These are phyloP conservation scores for Trichoderma sp. DNA, from an alignment of 2,329 filamentous ascomycete species.

Conservation along the genomic window DNA sequence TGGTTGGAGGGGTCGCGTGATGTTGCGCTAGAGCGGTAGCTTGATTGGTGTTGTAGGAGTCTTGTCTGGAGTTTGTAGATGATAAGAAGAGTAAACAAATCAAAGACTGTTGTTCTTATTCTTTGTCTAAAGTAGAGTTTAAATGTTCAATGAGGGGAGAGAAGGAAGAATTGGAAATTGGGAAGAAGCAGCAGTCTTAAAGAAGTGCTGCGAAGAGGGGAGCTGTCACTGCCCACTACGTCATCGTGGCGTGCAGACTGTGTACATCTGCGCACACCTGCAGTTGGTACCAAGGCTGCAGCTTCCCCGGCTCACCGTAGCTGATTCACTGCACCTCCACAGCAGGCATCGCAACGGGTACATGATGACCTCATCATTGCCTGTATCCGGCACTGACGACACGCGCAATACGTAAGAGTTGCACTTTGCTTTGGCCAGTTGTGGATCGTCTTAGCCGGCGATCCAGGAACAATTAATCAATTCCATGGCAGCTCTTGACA, in stretches of 20 bases:
- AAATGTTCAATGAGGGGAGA: constrained; percentile 10
- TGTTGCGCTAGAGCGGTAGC: constrained; percentile 18
- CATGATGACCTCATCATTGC: constrained; percentile 18
- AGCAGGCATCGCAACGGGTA: background rate
- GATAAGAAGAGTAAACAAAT: background rate
- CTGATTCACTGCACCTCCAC: constrained; percentile 13
- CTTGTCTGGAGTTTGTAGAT: background rate
- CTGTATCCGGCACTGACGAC: constrained; percentile 12
- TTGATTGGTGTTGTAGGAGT: constrained; percentile 11
- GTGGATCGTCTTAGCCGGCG: constrained; percentile 5
- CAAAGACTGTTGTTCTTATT: background rate
- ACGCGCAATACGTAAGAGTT: constrained; percentile 7
- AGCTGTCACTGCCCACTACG: constrained; percentile 21
- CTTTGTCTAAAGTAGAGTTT: background rate
- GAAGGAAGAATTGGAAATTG: background rate
- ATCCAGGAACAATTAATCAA: constrained; percentile 12
- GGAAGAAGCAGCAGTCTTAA: constrained; percentile 14
- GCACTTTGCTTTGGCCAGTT: background rate
- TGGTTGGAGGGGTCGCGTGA: constrained; percentile 10
- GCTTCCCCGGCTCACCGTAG: background rate
- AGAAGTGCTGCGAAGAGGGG: background rate
- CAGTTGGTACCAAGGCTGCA: background rate
- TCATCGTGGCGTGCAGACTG: constrained; percentile 22
- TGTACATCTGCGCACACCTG: background rate
- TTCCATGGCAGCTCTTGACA: background rate